Evolutionary conservation across 2,329 filamentous ascomycete genomes (phyloP), one percentile per base, ranked within the genome.

Genomic region (Colletotrichum lindemuthianum): DNA sequence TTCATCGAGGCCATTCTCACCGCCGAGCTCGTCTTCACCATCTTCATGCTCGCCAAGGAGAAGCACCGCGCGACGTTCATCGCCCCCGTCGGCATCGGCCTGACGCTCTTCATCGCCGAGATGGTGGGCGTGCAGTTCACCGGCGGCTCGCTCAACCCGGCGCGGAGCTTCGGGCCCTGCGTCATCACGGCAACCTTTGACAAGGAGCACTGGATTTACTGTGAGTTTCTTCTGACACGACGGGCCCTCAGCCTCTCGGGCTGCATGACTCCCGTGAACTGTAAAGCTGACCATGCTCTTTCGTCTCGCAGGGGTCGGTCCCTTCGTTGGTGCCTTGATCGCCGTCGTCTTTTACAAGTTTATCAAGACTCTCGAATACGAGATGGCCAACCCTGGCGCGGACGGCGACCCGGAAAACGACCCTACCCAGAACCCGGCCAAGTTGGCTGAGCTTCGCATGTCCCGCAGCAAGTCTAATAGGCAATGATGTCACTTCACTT

Each of bases 11-110:
- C 81, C 67, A 74, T 84, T 36, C 72, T 84, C 13, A 84, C 82
- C 3, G 78, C 80, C 10, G 78, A 84, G 66, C 67, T 84, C 33
- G 75, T 82, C 12, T 82, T 84, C 60, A 79, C 80, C 10, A 81
- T 84, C 57, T 81, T 84, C 66, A 83, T 84, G 81, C 75, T 84
- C n/a, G 81, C 82, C 24, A 80, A 80, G 33, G 81, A 84, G 71
- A 82, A 84, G 69, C 81, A 83, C 59, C 73, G 75, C 5, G 81
- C 75, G 0, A 83, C 81, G 1, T 82, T 82, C 57, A 75, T 84
- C 13, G 82, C 81, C 12, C 82, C 81, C 0, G 73, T 84, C 1
- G 81, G 81, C 5, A 83, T 84, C 48, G 80, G 80, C 2, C 70
- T 83, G 60, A 76, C 79, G 12, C 71, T 82, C 6, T 83, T 83